Conservation (phyloP, 305 asterid species). For the Solanum hybrid region DNA sequence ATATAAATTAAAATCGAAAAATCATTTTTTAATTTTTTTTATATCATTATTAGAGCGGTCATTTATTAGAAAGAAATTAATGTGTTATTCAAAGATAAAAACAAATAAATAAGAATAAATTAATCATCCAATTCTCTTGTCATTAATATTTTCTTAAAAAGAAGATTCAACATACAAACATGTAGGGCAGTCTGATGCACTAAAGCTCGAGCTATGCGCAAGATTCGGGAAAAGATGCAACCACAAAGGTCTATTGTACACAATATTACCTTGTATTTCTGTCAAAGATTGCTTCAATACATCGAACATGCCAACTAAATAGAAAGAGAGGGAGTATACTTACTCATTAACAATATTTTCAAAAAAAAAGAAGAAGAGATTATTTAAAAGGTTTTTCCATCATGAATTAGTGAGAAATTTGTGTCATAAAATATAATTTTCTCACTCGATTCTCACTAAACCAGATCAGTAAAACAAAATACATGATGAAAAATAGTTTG, state of each 20-base stretch:
- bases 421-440: no score
- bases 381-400: not conserved
- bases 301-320: not conserved
- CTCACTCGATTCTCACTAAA: not conserved
- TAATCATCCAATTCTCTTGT: not conserved
- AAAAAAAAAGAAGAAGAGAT: no score
- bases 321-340: not conserved
- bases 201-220: not conserved
- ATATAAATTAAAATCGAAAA: not conserved
- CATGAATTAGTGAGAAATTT: not conserved
- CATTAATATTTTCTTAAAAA: not conserved
- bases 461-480: no score
- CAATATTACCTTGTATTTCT: no score
- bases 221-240: not conserved
- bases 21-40: not conserved
- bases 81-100: not conserved
- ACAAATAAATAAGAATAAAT: not conserved
- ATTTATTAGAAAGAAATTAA: not conserved
- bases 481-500: no score
- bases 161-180: not conserved
- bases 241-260: not conserved
- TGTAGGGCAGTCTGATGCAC: no score
- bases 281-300: no score
- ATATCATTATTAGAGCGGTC: not conserved
- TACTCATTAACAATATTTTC: not conserved